Evolutionary conservation across 2,329 filamentous ascomycete genomes (phyloP), one percentile per base, ranked within the genome.

Genomic region (Fusarium sp.): DNA sequence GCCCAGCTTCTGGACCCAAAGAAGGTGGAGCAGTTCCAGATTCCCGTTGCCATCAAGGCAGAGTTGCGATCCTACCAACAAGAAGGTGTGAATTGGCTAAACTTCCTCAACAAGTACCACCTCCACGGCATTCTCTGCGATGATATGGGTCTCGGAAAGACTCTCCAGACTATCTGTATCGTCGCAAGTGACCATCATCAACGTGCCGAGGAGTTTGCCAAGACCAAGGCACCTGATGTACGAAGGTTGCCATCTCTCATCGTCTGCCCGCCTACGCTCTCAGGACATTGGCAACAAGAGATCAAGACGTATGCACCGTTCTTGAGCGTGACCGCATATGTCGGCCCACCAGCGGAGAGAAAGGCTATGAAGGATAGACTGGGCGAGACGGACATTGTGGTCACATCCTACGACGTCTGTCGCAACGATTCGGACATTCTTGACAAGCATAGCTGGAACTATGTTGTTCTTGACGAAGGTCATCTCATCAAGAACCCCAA

Each of bases 401-500:
- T 99, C 71, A 99, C 97, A 1, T 98, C 96, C 0, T 99, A 99
- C 80, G 97, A 99, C 81, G 97, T 99, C 59, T 98, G 96, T 81
- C 92, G 97, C 62, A 99, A 99, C 75, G 97, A 99, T 80, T 91
- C 92, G n/a, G 95, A 98, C 10, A 83, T 96, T 6, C 89, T 99
- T 37, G 90, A 90, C 54, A 91, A 94, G 64, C 90, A 97, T 80
- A 97, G 90, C 76, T 99, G 96, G 95, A 99, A 99, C 81, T 99
- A 99, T 81, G 94, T 97, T 66, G 95, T 99, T 5, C 90, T 99
- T 9, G 97, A 99, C 79, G 97, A 99, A 85, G 97, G 97, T 2
- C 97, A 99, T 85, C 85, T 99, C 73, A 99, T 99, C 87, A 99
- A 99, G 87, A 99, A 99, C 81, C 95, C 97, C 4, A 97, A 97